Percentiles rank a stretch among this genome's conserved stretches.
Conservation (phyloP, 352 stramenopile species). For the Globisporangium orthogonon region DNA sequence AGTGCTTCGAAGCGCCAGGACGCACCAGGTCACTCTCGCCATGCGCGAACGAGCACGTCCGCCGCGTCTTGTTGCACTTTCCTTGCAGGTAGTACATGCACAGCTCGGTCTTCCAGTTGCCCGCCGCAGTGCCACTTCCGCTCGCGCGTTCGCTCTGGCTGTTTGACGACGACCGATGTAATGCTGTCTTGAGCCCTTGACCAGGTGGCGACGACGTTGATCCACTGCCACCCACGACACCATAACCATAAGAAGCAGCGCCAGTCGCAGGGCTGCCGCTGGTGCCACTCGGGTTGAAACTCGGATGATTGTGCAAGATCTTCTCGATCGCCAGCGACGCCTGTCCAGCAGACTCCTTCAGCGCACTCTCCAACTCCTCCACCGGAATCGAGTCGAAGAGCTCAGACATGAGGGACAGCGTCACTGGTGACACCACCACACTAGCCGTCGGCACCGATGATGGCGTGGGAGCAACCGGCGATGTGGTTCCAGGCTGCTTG, state of each 20-base stretch:
- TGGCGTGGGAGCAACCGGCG: conserved; percentile 2
- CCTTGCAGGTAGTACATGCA: conserved; percentile 88
- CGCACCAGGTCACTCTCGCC: conserved; percentile 74
- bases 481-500: conserved; percentile 21
- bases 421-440: conserved; percentile 36
- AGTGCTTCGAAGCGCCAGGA: conserved; percentile 25
- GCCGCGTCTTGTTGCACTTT: conserved; percentile 86
- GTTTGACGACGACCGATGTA: conserved; percentile 23
- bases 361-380: conserved; percentile 49
- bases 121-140: conserved; percentile 18
- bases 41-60: conserved; percentile 85
- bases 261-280: conserved; percentile 1
- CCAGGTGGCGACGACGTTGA: not conserved
- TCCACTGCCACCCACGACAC: not conserved
- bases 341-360: conserved; percentile 42
- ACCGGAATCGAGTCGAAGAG: conserved; percentile 65
- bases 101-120: conserved; percentile 88
- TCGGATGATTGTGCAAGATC: conserved; percentile 60
- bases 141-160: conserved; percentile 10
- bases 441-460: not conserved
- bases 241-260: not conserved
- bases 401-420: conserved; percentile 59
- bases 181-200: conserved; percentile 9
- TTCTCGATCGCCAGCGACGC: conserved; percentile 57
- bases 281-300: conserved; percentile 47